Percentiles rank a stretch among this genome's conserved stretches.
These are phyloP conservation scores for Fonsecaea pedrosoi DNA, from an alignment of 2,329 filamentous ascomycete genomes.

Conservation along the genomic window DNA sequence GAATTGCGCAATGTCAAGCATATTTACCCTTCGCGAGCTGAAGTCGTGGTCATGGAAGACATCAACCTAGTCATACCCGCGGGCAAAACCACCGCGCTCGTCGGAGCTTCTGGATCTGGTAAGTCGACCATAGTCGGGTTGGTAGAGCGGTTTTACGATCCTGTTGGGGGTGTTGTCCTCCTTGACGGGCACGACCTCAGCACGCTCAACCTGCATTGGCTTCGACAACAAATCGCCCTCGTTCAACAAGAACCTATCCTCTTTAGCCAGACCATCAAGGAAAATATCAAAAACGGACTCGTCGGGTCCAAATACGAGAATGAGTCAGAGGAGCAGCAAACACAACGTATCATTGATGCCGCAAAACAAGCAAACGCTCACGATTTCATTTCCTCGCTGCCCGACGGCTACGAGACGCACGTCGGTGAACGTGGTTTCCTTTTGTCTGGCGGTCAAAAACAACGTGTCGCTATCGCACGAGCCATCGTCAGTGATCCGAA, in stretches of 20 bases:
- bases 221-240: slow-evolving; percentile 88
- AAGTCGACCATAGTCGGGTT: slow-evolving; percentile 95
- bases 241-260: slow-evolving; percentile 93
- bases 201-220: slow-evolving; percentile 83
- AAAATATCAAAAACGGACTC: slow-evolving; percentile 89
- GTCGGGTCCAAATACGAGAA: slow-evolving; percentile 81
- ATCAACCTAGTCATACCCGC: slow-evolving; percentile 81
- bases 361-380: slow-evolving; percentile 93
- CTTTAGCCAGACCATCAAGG: slow-evolving; percentile 85
- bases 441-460: slow-evolving; percentile 93
- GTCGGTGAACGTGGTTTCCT: slow-evolving; percentile 95
- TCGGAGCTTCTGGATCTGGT: slow-evolving; percentile 91
- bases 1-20: slow-evolving; percentile 84
- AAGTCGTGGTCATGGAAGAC: slow-evolving; percentile 85
- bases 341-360: slow-evolving; percentile 75
- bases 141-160: slow-evolving; percentile 92
- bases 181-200: slow-evolving; percentile 84
- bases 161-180: slow-evolving; percentile 77
- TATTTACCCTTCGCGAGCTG: slow-evolving; percentile 91
- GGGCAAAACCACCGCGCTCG: slow-evolving; percentile 89
- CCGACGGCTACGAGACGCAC: slow-evolving; percentile 89
- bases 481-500: slow-evolving; percentile 91
- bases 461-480: slow-evolving; percentile 92
- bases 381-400: slow-evolving; percentile 81
- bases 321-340: slow-evolving; percentile 70